phyloP scores from a whole-genome alignment of 2,329 filamentous ascomycete species.

The Sclerotinia spermophila region DNA sequence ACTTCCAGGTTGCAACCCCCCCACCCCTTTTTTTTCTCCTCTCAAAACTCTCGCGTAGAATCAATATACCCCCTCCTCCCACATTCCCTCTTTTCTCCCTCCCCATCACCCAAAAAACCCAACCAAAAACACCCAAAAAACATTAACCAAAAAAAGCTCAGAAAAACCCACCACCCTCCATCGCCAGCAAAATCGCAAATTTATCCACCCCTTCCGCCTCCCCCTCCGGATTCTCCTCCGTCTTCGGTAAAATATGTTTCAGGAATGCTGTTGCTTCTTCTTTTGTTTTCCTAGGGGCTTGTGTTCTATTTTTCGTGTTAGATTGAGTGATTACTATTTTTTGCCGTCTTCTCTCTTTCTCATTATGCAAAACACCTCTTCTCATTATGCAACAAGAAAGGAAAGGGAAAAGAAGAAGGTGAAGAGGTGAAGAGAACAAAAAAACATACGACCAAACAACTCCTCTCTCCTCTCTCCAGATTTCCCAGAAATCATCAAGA shows the following conservation, averaged over 20 bases:
- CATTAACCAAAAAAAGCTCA: neutral
- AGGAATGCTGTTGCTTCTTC: neutral
- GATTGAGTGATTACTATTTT: too few species aligned
- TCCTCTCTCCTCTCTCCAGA: conserved; percentile 23
- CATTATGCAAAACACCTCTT: neutral
- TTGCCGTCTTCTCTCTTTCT: neutral
- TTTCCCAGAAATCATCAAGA: conserved; percentile 26
- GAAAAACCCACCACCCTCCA: neutral
- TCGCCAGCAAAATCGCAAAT: conserved; percentile 15
- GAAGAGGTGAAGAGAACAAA: neutral
- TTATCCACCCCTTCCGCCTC: conserved; percentile 2
- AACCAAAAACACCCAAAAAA: neutral
- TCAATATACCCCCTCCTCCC: neutral
- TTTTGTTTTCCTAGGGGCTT: neutral
- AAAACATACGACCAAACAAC: conserved; percentile 26
- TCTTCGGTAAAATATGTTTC: neutral
- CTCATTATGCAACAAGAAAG: neutral
- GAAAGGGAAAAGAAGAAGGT: neutral
- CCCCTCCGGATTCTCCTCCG: neutral
- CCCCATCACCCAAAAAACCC: neutral
- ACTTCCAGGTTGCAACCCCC: neutral
- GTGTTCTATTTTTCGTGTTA: neutral
- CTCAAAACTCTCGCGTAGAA: neutral
- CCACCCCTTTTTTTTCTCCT: neutral
- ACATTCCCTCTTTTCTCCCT: too few species aligned